These are phyloP conservation scores for Globisporangium mamillatum DNA, from an alignment of 352 stramenopile species.

Conservation along the genomic window DNA sequence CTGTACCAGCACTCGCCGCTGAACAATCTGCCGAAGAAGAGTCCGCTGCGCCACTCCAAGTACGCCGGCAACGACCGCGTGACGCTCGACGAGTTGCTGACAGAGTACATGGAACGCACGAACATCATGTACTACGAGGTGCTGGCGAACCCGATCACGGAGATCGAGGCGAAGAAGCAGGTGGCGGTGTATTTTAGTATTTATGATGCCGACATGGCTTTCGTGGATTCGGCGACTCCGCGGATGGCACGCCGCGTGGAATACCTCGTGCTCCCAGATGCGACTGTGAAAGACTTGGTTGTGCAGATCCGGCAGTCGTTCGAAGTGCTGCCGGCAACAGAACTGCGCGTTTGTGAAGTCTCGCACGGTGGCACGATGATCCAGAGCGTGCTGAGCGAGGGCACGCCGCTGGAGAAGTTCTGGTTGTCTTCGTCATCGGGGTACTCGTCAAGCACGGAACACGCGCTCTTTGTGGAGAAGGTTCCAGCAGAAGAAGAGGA, in stretches of 20 bases:
- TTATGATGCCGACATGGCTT: constrained; percentile 57
- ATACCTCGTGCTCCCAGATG: constrained; percentile 54
- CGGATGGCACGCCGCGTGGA: constrained; percentile 42
- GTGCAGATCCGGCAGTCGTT: constrained; percentile 45
- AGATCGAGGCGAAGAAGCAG: constrained; percentile 86
- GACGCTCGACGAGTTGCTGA: constrained; percentile 70
- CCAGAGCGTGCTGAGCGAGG: constrained; percentile 34
- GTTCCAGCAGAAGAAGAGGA: constrained; percentile 29
- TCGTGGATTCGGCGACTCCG: constrained; percentile 41
- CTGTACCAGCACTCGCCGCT: constrained; percentile 81
- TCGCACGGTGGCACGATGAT: constrained; percentile 60
- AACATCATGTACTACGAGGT: constrained; percentile 75
- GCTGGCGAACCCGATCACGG: constrained; percentile 68
- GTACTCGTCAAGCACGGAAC: constrained; percentile 32
- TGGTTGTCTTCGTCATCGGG: constrained; percentile 27
- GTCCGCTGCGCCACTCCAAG: constrained; percentile 59
- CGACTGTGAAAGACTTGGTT: constrained; percentile 53
- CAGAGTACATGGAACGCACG: constrained; percentile 68
- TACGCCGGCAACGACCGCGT: constrained; percentile 56
- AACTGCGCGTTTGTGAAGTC: constrained; percentile 62
- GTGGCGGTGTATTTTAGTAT: constrained; percentile 71
- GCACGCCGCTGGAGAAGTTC: constrained; percentile 43
- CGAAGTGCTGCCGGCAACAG: constrained; percentile 30
- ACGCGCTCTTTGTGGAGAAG: constrained; percentile 57
- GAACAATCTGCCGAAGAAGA: constrained; percentile 60